Conservation (phyloP, 768 basidiomycete genomes). For the Boletus insuetus region DNA sequence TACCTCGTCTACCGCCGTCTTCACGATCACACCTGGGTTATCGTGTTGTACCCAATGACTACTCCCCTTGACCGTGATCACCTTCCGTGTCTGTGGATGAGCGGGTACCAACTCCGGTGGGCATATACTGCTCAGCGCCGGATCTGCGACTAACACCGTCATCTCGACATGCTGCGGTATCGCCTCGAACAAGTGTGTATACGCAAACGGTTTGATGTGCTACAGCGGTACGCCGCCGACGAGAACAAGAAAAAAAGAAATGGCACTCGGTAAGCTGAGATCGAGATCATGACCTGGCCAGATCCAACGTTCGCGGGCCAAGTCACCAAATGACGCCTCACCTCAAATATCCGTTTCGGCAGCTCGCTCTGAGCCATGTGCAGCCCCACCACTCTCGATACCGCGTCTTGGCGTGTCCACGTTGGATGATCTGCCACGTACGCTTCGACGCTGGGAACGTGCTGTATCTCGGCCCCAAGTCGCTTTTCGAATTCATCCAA, state of each 20-base stretch:
- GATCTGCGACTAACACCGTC: slow-evolving; percentile 15
- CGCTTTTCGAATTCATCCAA: neutral
- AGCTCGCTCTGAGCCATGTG: slow-evolving; percentile 4
- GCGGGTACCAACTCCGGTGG: neutral
- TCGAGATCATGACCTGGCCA: too few relatives aligned
- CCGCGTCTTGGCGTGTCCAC: slow-evolving; percentile 15
- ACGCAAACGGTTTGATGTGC: slow-evolving; percentile 16
- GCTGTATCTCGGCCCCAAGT: neutral
- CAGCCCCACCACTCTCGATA: slow-evolving; percentile 10
- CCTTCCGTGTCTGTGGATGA: neutral
- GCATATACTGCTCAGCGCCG: slow-evolving; percentile 1
- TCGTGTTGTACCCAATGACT: slow-evolving; percentile 19
- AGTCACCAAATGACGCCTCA: neutral
- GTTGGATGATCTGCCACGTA: slow-evolving; percentile 3
- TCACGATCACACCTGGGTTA: slow-evolving; percentile 3
- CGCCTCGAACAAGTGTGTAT: slow-evolving; percentile 5
- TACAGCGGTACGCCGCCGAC: neutral
- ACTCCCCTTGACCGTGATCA: slow-evolving; percentile 4
- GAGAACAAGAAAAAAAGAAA: too few relatives aligned
- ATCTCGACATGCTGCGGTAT: slow-evolving; percentile 6
- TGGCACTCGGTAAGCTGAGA: too few relatives aligned
- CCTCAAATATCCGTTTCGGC: neutral
- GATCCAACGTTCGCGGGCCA: too few relatives aligned
- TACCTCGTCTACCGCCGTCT: slow-evolving; percentile 2
- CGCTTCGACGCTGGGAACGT: slow-evolving; percentile 5